These are phyloP conservation scores for Phaeoacremonium minimum DNA, from an alignment of 2,329 filamentous ascomycete genomes.

Conservation along the genomic window DNA sequence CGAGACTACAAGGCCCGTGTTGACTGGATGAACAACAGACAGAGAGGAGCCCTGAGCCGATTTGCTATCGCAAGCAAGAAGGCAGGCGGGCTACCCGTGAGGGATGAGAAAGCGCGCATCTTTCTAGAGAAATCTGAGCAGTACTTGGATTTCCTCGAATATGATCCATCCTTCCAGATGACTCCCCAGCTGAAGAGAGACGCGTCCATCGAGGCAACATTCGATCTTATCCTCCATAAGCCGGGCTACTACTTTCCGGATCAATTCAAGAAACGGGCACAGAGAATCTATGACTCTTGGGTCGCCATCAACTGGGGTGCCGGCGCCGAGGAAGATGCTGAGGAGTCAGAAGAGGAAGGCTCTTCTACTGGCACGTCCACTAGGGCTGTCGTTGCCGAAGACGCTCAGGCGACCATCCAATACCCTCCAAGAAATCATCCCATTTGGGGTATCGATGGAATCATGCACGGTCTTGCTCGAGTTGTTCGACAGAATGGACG, in stretches of 20 bases:
- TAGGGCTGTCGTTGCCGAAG: background rate
- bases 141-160: constrained; percentile 5
- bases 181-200: background rate
- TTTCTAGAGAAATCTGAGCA: too few species aligned
- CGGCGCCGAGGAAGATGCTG: background rate
- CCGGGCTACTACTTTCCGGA: constrained; percentile 2
- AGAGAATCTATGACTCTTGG: constrained; percentile 3
- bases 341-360: background rate
- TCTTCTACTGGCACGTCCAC: background rate
- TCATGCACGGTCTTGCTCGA: constrained; percentile 20
- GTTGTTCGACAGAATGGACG: background rate
- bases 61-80: too few species aligned
- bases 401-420: constrained; percentile 1
- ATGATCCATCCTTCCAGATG: constrained; percentile 2
- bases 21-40: too few species aligned
- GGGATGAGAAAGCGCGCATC: too few species aligned
- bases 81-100: too few species aligned
- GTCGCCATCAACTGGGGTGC: constrained; percentile 1
- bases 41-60: too few species aligned
- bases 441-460: constrained; percentile 21
- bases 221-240: background rate
- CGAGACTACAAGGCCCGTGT: too few species aligned
- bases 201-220: background rate
- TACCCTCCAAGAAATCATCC: constrained; percentile 16
- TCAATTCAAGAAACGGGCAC: constrained; percentile 2